phyloP scores from a whole-genome alignment of 2,329 filamentous ascomycete species.

The Penicillium hesseltinei region DNA sequence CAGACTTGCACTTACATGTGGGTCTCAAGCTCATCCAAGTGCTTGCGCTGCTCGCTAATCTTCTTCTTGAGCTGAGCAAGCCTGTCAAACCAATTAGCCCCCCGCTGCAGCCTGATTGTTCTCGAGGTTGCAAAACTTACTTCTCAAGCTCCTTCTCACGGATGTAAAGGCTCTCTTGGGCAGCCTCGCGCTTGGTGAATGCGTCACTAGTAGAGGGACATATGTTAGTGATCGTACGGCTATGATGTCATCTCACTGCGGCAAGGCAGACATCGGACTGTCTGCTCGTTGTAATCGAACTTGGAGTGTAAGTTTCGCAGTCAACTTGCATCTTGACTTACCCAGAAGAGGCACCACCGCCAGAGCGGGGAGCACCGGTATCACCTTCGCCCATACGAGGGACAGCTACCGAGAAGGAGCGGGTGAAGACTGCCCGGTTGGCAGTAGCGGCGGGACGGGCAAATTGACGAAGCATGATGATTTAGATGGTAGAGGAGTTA shows the following conservation, averaged over 20 bases:
- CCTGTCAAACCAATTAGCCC: constrained; percentile 34
- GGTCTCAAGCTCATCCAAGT: constrained; percentile 79
- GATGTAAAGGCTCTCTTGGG: constrained; percentile 81
- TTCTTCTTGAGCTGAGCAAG: constrained; percentile 68
- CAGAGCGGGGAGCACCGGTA: constrained; percentile 53
- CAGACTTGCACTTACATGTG: constrained; percentile 67
- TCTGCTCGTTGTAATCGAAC: neutral
- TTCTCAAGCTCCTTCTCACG: constrained; percentile 86
- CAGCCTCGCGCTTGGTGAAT: constrained; percentile 89
- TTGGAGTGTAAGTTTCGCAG: neutral
- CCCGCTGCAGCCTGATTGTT: neutral
- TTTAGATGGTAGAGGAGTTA: neutral
- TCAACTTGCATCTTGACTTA: constrained; percentile 27
- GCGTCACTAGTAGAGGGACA: constrained; percentile 63
- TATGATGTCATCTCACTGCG: constrained; percentile 16
- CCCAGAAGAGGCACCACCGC: constrained; percentile 36
- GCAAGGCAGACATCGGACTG: constrained; percentile 4
- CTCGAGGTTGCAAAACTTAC: constrained; percentile 38
- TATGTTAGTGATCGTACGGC: constrained; percentile 13
- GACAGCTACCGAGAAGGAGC: constrained; percentile 63
- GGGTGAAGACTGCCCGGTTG: constrained; percentile 48
- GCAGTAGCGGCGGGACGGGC: constrained; percentile 57
- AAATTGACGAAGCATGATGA: constrained; percentile 66
- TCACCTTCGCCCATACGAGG: constrained; percentile 68
- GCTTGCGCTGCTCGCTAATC: constrained; percentile 72